A percentile compares a stretch with the other conserved stretches of the same genome.
Evolutionary conservation across 2,329 filamentous ascomycete genomes (phyloP).

Genomic region (Fusarium miscanthi): DNA sequence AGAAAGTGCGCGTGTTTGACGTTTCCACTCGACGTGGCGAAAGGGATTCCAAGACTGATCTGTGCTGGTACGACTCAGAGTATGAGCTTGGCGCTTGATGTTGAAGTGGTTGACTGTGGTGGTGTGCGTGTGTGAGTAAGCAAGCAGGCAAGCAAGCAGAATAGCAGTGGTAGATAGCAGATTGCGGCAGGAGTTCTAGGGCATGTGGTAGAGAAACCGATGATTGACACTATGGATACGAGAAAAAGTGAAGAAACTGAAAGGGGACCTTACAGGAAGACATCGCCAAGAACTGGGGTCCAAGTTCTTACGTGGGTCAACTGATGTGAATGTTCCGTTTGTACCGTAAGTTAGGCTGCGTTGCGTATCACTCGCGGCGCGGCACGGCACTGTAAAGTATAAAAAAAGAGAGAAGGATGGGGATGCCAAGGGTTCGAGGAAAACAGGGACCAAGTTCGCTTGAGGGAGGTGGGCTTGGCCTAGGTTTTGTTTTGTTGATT

Average conservation of each 20-base stretch:
- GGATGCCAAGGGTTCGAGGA: slow-evolving; percentile 27
- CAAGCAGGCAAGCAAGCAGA: background rate
- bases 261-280: slow-evolving; percentile 37
- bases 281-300: slow-evolving; percentile 38
- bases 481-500: slow-evolving; percentile 21
- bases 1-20: slow-evolving; percentile 39
- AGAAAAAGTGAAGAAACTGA: slow-evolving; percentile 16
- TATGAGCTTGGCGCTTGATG: slow-evolving; percentile 59
- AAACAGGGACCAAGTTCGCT: slow-evolving; percentile 2
- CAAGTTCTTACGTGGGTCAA: slow-evolving; percentile 17
- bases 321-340: background rate
- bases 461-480: slow-evolving; percentile 14
- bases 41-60: slow-evolving; percentile 59
- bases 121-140: background rate
- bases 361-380: slow-evolving; percentile 21
- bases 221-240: background rate
- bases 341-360: background rate
- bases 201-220: background rate
- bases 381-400: slow-evolving; percentile 17
- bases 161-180: background rate
- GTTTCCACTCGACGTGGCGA: slow-evolving; percentile 54
- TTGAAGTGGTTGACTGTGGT: slow-evolving; percentile 58
- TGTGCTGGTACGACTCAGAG: slow-evolving; percentile 53
- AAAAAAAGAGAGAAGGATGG: background rate
- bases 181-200: background rate